A percentile compares a stretch with the other conserved stretches of the same genome.
Conservation (phyloP, 1,284 basidiomycete genomes). For the Irpex rosettiformis region DNA sequence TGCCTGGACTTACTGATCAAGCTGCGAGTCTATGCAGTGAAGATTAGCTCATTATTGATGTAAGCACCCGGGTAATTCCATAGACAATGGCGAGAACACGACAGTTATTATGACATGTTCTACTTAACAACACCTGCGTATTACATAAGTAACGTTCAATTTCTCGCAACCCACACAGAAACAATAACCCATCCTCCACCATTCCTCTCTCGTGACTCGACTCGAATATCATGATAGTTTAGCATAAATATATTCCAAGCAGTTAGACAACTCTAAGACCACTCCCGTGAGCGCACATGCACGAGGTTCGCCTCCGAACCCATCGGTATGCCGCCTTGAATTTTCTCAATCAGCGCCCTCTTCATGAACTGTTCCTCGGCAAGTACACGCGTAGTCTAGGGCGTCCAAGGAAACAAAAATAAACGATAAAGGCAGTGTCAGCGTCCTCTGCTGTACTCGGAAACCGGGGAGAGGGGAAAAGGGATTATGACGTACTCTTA, state of each 20-base stretch:
- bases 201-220: not conserved
- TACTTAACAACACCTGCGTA: no score
- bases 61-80: no score
- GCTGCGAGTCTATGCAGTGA: no score
- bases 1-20: no score
- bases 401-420: not conserved
- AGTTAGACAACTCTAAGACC: slow-evolving; percentile 15
- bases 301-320: slow-evolving; percentile 25
- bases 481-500: slow-evolving; percentile 63
- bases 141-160: no score
- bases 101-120: no score
- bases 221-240: no score
- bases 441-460: not conserved
- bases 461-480: slow-evolving; percentile 3
- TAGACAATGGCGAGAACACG: no score
- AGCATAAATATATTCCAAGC: no score
- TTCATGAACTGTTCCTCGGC: slow-evolving; percentile 96
- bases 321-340: slow-evolving; percentile 66
- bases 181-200: no score
- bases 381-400: slow-evolving; percentile 78
- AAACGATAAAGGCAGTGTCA: not conserved
- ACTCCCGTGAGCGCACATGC: slow-evolving; percentile 18
- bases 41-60: no score
- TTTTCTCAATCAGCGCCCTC: slow-evolving; percentile 87
- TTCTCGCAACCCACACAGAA: no score